phyloP scores from a whole-genome alignment of 73 alveolate species.

The Blepharisma japonicum region DNA sequence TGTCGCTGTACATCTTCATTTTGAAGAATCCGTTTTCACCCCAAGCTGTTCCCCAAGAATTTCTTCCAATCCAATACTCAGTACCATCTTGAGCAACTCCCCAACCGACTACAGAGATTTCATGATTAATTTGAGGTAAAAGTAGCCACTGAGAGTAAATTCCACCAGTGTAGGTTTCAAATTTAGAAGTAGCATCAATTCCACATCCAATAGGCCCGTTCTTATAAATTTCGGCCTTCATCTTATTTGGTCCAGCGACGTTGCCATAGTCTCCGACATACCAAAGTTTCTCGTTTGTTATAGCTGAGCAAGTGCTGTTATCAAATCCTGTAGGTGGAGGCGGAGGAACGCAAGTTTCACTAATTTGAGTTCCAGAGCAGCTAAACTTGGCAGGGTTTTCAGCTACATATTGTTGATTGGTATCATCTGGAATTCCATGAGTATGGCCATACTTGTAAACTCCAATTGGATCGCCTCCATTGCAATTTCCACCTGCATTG shows the following conservation, averaged over 20 bases:
- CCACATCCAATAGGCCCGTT: conserved; percentile 82
- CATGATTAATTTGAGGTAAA: conserved; percentile 57
- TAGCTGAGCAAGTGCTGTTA: conserved; percentile 61
- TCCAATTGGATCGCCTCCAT: conserved; percentile 73
- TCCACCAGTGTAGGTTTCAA: conserved; percentile 78
- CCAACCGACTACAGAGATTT: conserved; percentile 73
- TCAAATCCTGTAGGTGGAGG: conserved; percentile 29
- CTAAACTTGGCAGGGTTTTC: conserved; percentile 37
- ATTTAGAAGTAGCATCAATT: conserved; percentile 49
- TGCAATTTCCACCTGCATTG: conserved; percentile 85
- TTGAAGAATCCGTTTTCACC: conserved; percentile 89
- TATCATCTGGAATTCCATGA: conserved; percentile 65
- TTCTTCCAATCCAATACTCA: conserved; percentile 84
- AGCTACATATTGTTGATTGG: conserved; percentile 68
- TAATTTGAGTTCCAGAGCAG: conserved; percentile 42
- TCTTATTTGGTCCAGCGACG: conserved; percentile 60
- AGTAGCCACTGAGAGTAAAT: conserved; percentile 58
- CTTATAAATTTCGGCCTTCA: conserved; percentile 75
- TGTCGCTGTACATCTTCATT: conserved; percentile 71
- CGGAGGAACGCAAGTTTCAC: background rate
- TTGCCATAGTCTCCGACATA: conserved; percentile 54
- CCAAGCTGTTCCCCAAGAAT: conserved; percentile 95
- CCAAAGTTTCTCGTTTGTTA: conserved; percentile 48
- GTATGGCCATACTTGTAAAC: conserved; percentile 60
- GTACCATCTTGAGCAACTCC: conserved; percentile 81